These are phyloP conservation scores for Globisporangium abappressorium DNA, from an alignment of 352 stramenopile genomes.

Conservation along the genomic window DNA sequence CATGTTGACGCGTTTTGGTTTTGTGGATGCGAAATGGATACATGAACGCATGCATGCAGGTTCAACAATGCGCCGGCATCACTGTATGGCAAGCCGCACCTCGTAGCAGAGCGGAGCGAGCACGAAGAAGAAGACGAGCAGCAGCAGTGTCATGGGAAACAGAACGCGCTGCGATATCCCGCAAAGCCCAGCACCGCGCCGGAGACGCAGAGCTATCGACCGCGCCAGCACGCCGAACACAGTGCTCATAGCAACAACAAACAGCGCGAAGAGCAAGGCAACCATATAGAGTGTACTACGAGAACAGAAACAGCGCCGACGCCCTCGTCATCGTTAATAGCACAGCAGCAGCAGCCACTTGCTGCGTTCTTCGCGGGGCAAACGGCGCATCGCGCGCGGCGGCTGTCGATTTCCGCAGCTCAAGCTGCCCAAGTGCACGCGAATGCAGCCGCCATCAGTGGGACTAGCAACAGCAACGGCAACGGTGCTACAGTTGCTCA, in stretches of 20 bases:
- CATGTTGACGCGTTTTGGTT: not conserved
- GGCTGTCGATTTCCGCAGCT: constrained; percentile 16
- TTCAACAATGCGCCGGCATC: constrained; percentile 23
- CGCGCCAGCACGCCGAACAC: constrained; percentile 12
- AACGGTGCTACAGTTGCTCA: constrained; percentile 10
- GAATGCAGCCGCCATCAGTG: not conserved
- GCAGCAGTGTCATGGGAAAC: not conserved
- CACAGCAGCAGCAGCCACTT: constrained; percentile 13
- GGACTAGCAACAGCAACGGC: not conserved
- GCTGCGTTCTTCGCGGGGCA: constrained; percentile 25
- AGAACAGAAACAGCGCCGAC: not conserved
- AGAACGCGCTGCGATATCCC: constrained; percentile 8
- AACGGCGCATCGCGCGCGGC: constrained; percentile 15
- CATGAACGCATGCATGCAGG: constrained; percentile 7
- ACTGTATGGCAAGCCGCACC: constrained; percentile 12
- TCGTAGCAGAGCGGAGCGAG: not conserved
- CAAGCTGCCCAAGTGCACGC: constrained; percentile 21
- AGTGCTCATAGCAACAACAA: constrained; percentile 5
- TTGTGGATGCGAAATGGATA: constrained; percentile 15
- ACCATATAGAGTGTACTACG: not conserved
- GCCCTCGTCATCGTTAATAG: not conserved
- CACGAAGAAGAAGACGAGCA: constrained; percentile 2
- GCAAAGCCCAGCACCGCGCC: constrained; percentile 12
- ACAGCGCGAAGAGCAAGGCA: constrained; percentile 8
- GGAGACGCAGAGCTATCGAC: not conserved